Base-by-base conservation (phyloP, 108 stramenopile genomes). In the Cylindrotheca fusiformis region DNA sequence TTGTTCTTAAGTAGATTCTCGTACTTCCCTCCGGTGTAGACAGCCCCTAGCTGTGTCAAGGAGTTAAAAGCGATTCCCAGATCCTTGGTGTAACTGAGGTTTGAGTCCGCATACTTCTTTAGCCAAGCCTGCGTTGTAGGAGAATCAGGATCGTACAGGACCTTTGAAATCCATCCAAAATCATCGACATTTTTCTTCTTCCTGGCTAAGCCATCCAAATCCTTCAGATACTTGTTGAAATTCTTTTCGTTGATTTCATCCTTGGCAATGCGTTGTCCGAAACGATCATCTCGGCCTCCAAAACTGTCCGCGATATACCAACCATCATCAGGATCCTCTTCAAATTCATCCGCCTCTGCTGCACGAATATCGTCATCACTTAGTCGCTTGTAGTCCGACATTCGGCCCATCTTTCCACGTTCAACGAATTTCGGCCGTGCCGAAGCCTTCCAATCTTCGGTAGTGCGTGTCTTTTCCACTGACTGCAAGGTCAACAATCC, bases 251-350 rank as follows among this genome's bases (percentile, higher is more conserved):
- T 65, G 41, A 82, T 78, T 36, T 75, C 61, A 31, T 69, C 72
- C 33, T 72, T 63, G 41, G 65, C 78, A 21, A 86, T 75, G 28
- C 79, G 63, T 23, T 77, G 73, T 18, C 92, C 92, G 68, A 90
- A 90, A 19, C 80, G 71, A 49, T 86, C 74, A n/a, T 93, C 88
- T 14, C 76, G 70, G 0, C 81, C 76, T 10, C 92, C 92, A 66
- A 93, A 93, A 41, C 80, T 81, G 67, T 93, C 92, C 33, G 87
- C 88, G 65, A 93, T 93, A 77, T 93, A 93, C 79, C 83, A 85
- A 33, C 81, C 92, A 63, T 88, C 92, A 69, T 93, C 91, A 0
- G 80, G 82, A 51, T 87, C 86, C 27, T 80, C 83, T 24, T 78
- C 82, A 31, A 67, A 74, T 25, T 76, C 84, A 65, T 79, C 78